Percentiles rank a stretch among this genome's conserved stretches.
Evolutionary conservation across 1,284 basidiomycete species (phyloP).

Genomic region (Fomitopsis betulina): DNA sequence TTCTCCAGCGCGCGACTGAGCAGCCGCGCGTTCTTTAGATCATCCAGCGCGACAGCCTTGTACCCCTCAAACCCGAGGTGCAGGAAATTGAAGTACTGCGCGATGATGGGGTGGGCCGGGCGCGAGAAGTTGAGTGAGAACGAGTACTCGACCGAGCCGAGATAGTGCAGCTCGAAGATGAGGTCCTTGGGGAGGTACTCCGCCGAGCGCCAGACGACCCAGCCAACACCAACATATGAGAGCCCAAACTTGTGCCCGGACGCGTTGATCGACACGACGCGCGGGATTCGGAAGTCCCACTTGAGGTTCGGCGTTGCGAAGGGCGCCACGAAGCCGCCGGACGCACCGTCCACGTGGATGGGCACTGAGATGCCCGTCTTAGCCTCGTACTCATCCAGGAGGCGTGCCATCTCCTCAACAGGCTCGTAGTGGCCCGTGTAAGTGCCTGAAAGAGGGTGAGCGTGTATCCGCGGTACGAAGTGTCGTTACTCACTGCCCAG

Average conservation of each 20-base stretch:
- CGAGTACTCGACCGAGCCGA: constrained; percentile 53
- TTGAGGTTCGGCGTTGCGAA: constrained; percentile 73
- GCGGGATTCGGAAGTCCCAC: constrained; percentile 87
- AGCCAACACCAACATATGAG: constrained; percentile 84
- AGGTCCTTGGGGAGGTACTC: constrained; percentile 80
- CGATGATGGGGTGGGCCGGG: constrained; percentile 86
- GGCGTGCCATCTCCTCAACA: constrained; percentile 81
- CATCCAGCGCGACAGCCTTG: constrained; percentile 66
- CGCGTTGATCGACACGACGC: constrained; percentile 87
- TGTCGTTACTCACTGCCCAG: constrained; percentile 51
- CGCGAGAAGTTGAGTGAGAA: constrained; percentile 96
- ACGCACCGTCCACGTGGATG: constrained; percentile 84
- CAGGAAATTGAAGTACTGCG: constrained; percentile 89
- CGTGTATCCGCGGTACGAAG: neutral
- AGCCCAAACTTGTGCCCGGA: constrained; percentile 91
- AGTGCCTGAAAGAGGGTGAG: constrained; percentile 45
- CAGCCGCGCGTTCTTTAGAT: constrained; percentile 82
- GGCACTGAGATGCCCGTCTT: constrained; percentile 77
- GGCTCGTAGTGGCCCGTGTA: constrained; percentile 95
- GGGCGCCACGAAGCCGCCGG: constrained; percentile 83
- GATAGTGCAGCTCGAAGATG: constrained; percentile 91
- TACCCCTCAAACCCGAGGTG: constrained; percentile 86
- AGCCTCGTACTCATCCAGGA: constrained; percentile 85
- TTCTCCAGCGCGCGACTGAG: constrained; percentile 84
- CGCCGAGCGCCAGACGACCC: constrained; percentile 82